Evolutionary conservation across 2,329 filamentous ascomycete genomes (phyloP).

Genomic region (Fusarium tricinctum): DNA sequence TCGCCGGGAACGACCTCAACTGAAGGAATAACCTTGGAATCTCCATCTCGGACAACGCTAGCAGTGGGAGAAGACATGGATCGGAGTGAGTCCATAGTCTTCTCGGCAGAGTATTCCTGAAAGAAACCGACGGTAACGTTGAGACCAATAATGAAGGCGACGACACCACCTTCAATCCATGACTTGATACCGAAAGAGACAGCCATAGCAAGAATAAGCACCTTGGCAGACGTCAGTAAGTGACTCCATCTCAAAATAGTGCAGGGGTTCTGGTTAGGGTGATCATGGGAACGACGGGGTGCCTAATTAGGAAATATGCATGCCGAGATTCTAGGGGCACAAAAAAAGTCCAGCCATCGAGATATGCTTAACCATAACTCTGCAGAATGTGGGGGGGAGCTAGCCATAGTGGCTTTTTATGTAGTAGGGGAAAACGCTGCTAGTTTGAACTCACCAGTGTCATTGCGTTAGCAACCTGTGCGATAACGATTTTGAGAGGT

Average conservation of each 20-base stretch:
- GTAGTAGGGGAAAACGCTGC: neutral
- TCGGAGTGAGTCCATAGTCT: slow-evolving; percentile 64
- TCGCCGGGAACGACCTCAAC: slow-evolving; percentile 69
- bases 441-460: slow-evolving; percentile 65
- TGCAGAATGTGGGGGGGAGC: slow-evolving; percentile 21
- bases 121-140: slow-evolving; percentile 69
- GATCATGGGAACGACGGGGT: slow-evolving; percentile 61
- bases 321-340: slow-evolving; percentile 49
- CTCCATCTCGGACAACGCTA: slow-evolving; percentile 59
- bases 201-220: slow-evolving; percentile 69
- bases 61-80: slow-evolving; percentile 61
- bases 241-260: neutral
- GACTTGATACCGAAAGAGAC: slow-evolving; percentile 70
- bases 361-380: slow-evolving; percentile 34
- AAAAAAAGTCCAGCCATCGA: slow-evolving; percentile 16
- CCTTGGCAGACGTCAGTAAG: slow-evolving; percentile 51
- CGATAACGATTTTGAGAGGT: slow-evolving; percentile 70
- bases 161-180: slow-evolving; percentile 72
- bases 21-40: slow-evolving; percentile 56
- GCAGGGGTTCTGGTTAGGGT: slow-evolving; percentile 22
- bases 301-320: slow-evolving; percentile 58
- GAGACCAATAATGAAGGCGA: slow-evolving; percentile 68
- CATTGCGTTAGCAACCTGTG: slow-evolving; percentile 78
- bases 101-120: slow-evolving; percentile 62
- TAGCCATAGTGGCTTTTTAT: neutral